Evolutionary conservation across 495 filamentous ascomycete genomes (phyloP).

Genomic region (Oleoguttula mirabilis): DNA sequence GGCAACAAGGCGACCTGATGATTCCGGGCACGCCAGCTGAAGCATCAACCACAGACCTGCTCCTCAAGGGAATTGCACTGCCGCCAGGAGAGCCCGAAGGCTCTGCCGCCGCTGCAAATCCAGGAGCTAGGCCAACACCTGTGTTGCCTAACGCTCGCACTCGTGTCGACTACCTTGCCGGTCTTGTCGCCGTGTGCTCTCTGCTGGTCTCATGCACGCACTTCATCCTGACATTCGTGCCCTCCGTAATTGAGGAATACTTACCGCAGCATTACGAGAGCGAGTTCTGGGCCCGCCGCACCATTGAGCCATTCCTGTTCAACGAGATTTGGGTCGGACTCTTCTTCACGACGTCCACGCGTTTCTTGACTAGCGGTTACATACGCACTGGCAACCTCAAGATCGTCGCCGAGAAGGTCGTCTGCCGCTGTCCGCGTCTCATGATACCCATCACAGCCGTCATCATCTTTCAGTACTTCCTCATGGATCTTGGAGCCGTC

Average conservation of each 20-base stretch:
- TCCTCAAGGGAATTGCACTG: background rate
- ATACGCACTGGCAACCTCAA: conserved; percentile 29
- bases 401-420: conserved; percentile 31
- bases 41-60: conserved; percentile 1
- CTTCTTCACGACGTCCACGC: conserved; percentile 34
- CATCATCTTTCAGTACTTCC: conserved; percentile 33
- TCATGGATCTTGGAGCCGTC: conserved; percentile 32
- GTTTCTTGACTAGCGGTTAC: conserved; percentile 30
- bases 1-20: too few relatives aligned
- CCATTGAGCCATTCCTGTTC: conserved; percentile 30
- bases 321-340: conserved; percentile 33
- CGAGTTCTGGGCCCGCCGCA: conserved; percentile 29
- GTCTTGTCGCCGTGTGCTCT: conserved; percentile 29
- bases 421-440: conserved; percentile 29
- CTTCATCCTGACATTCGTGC: conserved; percentile 30
- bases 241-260: conserved; percentile 26
- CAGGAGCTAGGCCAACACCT: conserved; percentile 12
- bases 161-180: conserved; percentile 35
- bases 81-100: conserved; percentile 6
- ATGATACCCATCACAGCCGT: conserved; percentile 31
- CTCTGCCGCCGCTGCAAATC: conserved; percentile 17
- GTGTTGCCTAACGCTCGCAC: conserved; percentile 17
- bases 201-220: conserved; percentile 32
- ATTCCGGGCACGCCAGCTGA: background rate
- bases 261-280: conserved; percentile 25